Conservation (phyloP, 768 basidiomycete genomes). For the Suillus placidus region DNA sequence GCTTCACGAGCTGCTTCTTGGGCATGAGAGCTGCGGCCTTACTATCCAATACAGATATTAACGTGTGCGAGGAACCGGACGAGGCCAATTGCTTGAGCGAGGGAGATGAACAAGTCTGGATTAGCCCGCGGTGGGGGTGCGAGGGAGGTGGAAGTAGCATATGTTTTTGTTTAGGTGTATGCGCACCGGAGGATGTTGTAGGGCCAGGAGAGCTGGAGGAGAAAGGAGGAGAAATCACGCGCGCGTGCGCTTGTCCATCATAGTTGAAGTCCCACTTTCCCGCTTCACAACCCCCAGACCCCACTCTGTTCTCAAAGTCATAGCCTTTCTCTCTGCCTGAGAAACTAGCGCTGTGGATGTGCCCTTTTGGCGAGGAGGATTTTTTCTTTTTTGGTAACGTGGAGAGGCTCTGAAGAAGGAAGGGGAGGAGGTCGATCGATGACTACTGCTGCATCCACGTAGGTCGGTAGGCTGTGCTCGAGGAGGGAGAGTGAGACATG, state of each 20-base stretch:
- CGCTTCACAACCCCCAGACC: too few species aligned
- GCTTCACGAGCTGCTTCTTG: neutral
- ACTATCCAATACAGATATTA: neutral
- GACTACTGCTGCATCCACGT: slow-evolving; percentile 54
- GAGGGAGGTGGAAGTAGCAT: neutral
- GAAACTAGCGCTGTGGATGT: neutral
- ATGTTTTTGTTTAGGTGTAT: neutral
- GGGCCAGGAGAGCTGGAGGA: slow-evolving; percentile 7
- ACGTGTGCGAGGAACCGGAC: neutral
- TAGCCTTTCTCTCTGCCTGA: neutral
- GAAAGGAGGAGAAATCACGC: slow-evolving; percentile 1
- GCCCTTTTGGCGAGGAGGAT: neutral
- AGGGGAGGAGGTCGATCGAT: slow-evolving; percentile 38
- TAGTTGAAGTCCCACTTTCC: slow-evolving; percentile 9
- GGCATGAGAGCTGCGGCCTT: neutral
- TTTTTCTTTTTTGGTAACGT: slow-evolving; percentile 9
- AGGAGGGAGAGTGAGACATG: slow-evolving; percentile 53
- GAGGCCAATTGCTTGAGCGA: neutral
- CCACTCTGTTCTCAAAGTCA: too few species aligned
- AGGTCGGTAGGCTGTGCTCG: slow-evolving; percentile 61
- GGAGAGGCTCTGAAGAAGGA: slow-evolving; percentile 11
- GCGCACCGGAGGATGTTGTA: neutral
- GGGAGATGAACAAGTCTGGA: neutral
- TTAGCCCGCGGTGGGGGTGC: neutral
- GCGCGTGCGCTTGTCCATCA: slow-evolving; percentile 2